Evolutionary conservation across 148 eudicot species (phyloP), one percentile per base, ranked within the genome.

Genomic region (Chenopodium berlandieri): DNA sequence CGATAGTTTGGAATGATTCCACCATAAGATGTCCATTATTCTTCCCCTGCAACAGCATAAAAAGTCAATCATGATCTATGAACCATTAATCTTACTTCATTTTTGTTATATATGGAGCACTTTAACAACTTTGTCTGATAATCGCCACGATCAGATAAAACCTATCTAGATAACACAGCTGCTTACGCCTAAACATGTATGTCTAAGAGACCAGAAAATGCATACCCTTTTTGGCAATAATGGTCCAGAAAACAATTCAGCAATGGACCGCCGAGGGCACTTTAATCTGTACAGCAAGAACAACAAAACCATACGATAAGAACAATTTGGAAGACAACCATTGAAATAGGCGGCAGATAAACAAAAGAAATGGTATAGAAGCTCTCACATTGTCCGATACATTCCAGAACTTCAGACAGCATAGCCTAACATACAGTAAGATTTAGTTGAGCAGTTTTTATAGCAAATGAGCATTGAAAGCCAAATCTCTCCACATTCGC

Each of bases 1-100:
- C 82, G 80, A 78, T 31, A 71, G 84, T 86, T 73, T 85, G 90
- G 79, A 82, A 78, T 2, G 73, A 60, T 78, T 73, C 81, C 80
- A 74, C 67, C 47, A 64, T 63, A 40, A 73, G 47, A 69, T 80
- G 78, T 75, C 84, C 87, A 81, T 47, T 86, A 31, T 76, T 76
- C 75, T 13, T 74, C 71, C 81, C 90, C 93, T 91, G 81, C 79
- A 82, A 30, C 75, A 83, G 23, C 64, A 67, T 64, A 81, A 46
- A 58, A 54, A 52, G 58, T 17, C 47, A 70, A 62, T 81, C 71
- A 75, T 52, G 32, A 81, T 22, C 52, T 44, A 80, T 46, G 47
- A 60, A 72, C 56, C 25, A 74, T 48, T 40, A 60, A 63, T 40
- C 31, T 30, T 25, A 75, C 44, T 40, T 7, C 44, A 40, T 40